Percentiles rank a stretch among this genome's conserved stretches.
Evolutionary conservation across 2,329 filamentous ascomycete genomes (phyloP).

Genomic region (Fusarium falciforme): DNA sequence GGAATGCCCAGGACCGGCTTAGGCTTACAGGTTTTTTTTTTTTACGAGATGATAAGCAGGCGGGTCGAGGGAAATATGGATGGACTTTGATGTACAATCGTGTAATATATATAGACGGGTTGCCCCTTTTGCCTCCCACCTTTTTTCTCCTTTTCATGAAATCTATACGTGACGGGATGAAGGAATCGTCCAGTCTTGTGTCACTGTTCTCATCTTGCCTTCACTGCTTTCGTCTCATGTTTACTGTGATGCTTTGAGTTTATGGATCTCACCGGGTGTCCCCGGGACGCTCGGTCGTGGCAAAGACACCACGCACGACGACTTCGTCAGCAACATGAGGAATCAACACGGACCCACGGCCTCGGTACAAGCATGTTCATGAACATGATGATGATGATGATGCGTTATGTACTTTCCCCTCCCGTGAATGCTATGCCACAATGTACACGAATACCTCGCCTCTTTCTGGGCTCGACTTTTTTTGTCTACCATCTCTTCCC

Average conservation of each 20-base stretch:
- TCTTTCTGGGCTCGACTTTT: conserved; percentile 3
- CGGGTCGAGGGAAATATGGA: not conserved
- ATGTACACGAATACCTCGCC: conserved; percentile 24
- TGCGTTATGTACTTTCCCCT: conserved; percentile 18
- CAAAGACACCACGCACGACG: conserved; percentile 11
- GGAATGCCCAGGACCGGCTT: not conserved
- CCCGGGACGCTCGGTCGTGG: conserved; percentile 33
- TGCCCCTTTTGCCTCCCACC: conserved; percentile 2
- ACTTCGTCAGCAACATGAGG: conserved; percentile 6
- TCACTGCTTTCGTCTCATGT: no score
- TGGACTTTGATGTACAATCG: conserved; percentile 23
- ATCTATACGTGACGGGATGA: not conserved
- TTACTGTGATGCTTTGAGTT: conserved; percentile 1
- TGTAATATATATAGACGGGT: conserved; percentile 43
- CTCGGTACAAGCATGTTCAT: conserved; percentile 1
- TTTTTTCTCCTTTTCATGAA: conserved; percentile 3
- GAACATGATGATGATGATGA: conserved; percentile 5
- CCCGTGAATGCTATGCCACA: conserved; percentile 20
- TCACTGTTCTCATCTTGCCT: not conserved
- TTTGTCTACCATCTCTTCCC: conserved; percentile 7
- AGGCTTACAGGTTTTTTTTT: conserved; percentile 14
- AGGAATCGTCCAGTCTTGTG: not conserved
- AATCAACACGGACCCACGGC: not conserved
- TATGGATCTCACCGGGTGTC: not conserved
- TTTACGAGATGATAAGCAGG: conserved; percentile 12